Percentiles rank a stretch among this genome's conserved stretches.
Conservation (phyloP, 1,139 yeast species). For the Blastobotrys apis region DNA sequence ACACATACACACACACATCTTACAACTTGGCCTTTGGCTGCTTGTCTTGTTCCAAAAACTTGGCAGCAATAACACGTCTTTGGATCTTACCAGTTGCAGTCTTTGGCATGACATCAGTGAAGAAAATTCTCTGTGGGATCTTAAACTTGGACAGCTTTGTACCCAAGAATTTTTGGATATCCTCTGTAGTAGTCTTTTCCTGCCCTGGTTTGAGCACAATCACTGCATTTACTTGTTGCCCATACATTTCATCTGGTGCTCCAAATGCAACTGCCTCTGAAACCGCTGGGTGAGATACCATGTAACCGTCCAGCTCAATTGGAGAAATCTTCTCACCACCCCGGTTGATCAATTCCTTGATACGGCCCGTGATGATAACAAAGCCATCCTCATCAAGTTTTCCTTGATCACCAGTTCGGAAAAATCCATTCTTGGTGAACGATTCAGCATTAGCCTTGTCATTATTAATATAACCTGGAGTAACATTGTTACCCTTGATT, state of each 20-base stretch:
- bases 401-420: slow-evolving; percentile 74
- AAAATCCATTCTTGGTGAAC: slow-evolving; percentile 53
- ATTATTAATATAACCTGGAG: slow-evolving; percentile 66
- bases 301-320: slow-evolving; percentile 55
- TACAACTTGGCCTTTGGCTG: slow-evolving; percentile 30
- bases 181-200: slow-evolving; percentile 38
- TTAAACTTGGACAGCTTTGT: slow-evolving; percentile 51
- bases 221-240: slow-evolving; percentile 64
- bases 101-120: slow-evolving; percentile 60
- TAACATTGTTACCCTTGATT: slow-evolving; percentile 59
- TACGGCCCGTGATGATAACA: slow-evolving; percentile 56
- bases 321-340: slow-evolving; percentile 73
- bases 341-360: slow-evolving; percentile 62
- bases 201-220: slow-evolving; percentile 47
- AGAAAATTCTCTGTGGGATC: slow-evolving; percentile 51
- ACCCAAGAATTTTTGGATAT: slow-evolving; percentile 43
- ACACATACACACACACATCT: too few species aligned
- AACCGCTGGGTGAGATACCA: slow-evolving; percentile 53
- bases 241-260: slow-evolving; percentile 58
- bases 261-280: slow-evolving; percentile 67
- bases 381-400: slow-evolving; percentile 55
- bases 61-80: slow-evolving; percentile 52
- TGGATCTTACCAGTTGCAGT: slow-evolving; percentile 71
- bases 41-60: slow-evolving; percentile 27
- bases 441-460: slow-evolving; percentile 61